Conservation (phyloP, 179 eudicot species). For the Camellia oleifera region DNA sequence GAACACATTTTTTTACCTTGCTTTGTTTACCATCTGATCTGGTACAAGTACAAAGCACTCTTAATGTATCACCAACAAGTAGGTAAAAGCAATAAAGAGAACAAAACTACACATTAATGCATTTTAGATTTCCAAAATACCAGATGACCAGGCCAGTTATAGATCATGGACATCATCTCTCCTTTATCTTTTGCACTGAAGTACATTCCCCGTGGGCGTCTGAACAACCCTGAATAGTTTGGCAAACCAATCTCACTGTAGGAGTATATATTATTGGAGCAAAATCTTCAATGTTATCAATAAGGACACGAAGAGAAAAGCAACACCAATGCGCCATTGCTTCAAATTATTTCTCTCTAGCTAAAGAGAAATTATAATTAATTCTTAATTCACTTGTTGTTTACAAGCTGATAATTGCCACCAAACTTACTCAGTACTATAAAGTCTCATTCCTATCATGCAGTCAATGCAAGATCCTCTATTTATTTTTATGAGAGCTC, state of each 20-base stretch:
- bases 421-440: conserved; percentile 79
- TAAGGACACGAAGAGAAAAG: conserved; percentile 68
- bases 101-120: too few relatives aligned
- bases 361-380: background rate
- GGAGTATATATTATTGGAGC: conserved; percentile 99
- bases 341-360: conserved; percentile 19
- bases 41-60: too few relatives aligned
- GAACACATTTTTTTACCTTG: too few relatives aligned
- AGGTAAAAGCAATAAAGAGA: too few relatives aligned
- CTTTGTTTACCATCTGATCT: too few relatives aligned
- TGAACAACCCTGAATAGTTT: conserved; percentile 95
- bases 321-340: conserved; percentile 11
- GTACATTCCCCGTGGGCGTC: conserved; percentile 99
- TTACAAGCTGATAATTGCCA: conserved; percentile 5
- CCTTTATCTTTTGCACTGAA: conserved; percentile 98
- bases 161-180: conserved; percentile 69
- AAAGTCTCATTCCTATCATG: conserved; percentile 98
- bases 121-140: too few relatives aligned
- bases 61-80: too few relatives aligned
- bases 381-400: conserved; percentile 3
- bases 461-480: conserved; percentile 93
- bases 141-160: too few relatives aligned
- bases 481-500: too few relatives aligned
- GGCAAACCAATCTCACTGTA: conserved; percentile 99
- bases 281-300: conserved; percentile 89